Percentiles rank a stretch among this genome's conserved stretches.
phyloP scores from a whole-genome alignment of 306 rosid genomes.

The Chamaecrista fasciculata region DNA sequence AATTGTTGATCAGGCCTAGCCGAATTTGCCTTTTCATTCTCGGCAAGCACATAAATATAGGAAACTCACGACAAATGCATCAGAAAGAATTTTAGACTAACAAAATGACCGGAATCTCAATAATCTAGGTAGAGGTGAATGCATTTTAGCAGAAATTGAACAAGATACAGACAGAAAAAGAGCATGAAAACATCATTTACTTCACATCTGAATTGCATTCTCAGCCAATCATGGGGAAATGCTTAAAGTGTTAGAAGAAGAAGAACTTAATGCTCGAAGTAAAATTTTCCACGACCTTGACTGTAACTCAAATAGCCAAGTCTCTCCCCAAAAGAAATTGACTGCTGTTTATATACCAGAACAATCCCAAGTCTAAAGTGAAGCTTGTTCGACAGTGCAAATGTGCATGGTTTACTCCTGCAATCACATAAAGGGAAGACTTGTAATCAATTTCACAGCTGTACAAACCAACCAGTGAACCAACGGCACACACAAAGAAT shows the following conservation, averaged over 20 bases:
- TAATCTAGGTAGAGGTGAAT: background rate
- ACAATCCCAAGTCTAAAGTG: background rate
- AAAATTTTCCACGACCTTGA: conserved; percentile 16
- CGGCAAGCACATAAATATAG: background rate
- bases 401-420: conserved; percentile 50
- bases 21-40: background rate
- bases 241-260: conserved; percentile 1
- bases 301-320: background rate
- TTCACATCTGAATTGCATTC: background rate
- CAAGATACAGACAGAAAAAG: background rate
- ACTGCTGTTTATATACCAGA: conserved; percentile 2
- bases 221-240: conserved; percentile 4
- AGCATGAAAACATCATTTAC: background rate
- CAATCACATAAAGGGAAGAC: conserved; percentile 26
- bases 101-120: background rate
- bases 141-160: background rate
- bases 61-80: background rate
- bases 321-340: conserved; percentile 16
- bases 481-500: conserved; percentile 1
- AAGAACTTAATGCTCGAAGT: background rate
- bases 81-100: background rate
- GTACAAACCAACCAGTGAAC: conserved; percentile 12
- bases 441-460: background rate
- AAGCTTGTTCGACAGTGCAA: conserved; percentile 18
- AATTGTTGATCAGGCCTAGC: background rate